These are phyloP conservation scores for Poterioochromonas sp. DNA, from an alignment of 352 stramenopile species.

Conservation along the genomic window DNA sequence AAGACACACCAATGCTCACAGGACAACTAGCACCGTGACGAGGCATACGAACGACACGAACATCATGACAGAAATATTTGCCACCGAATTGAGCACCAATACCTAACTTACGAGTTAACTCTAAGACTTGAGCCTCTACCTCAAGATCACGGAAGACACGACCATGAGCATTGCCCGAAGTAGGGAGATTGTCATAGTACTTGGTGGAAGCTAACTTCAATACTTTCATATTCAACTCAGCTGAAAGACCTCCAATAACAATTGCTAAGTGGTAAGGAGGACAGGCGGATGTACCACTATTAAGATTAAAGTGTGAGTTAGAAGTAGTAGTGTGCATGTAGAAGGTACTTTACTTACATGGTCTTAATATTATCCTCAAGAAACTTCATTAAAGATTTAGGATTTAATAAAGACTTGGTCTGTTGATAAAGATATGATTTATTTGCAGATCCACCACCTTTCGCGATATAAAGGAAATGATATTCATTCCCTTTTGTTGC, in stretches of 20 bases:
- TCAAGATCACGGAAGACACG: constrained; percentile 68
- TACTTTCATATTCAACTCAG: constrained; percentile 74
- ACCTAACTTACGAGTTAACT: constrained; percentile 70
- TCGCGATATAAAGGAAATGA: constrained; percentile 78
- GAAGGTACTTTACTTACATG: constrained; percentile 42
- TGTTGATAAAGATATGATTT: constrained; percentile 82
- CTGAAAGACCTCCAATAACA: constrained; percentile 68
- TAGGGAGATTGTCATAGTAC: constrained; percentile 71
- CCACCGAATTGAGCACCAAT: constrained; percentile 67
- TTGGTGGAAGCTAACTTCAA: constrained; percentile 74
- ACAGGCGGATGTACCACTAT: constrained; percentile 62
- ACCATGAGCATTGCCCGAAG: constrained; percentile 57
- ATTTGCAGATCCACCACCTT: constrained; percentile 73
- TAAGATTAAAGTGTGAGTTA: neutral
- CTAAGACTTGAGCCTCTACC: constrained; percentile 66
- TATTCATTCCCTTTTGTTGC: constrained; percentile 63
- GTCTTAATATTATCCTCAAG: constrained; percentile 74
- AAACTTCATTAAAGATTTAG: constrained; percentile 57
- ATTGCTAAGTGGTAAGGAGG: constrained; percentile 76
- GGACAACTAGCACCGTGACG: constrained; percentile 73
- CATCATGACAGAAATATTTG: constrained; percentile 83
- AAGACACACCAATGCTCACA: constrained; percentile 73
- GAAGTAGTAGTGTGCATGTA: neutral
- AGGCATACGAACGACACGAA: constrained; percentile 68
- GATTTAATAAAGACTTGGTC: constrained; percentile 77